A percentile compares a stretch with the other conserved stretches of the same genome.
Conservation (phyloP, 768 basidiomycete genomes). For the Grammothele lineata region DNA sequence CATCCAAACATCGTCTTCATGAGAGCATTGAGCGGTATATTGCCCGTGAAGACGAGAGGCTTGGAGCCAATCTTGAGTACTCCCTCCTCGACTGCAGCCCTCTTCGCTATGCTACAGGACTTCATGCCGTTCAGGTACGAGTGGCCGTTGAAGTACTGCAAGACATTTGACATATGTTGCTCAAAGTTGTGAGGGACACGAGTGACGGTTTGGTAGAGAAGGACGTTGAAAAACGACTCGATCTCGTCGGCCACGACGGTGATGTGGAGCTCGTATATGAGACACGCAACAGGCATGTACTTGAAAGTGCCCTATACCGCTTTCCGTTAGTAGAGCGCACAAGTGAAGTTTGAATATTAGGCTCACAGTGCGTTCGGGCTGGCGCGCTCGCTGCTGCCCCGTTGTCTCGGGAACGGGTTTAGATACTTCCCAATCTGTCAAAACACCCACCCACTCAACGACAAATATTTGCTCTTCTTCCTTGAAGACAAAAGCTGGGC, state of each 20-base stretch:
- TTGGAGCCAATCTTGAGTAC: too few species aligned
- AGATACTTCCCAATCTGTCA: constrained; percentile 5
- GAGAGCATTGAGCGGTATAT: too few species aligned
- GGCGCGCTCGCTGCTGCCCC: neutral
- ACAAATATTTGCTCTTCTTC: neutral
- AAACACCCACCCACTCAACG: neutral
- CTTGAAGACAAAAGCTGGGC: neutral
- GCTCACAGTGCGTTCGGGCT: constrained; percentile 4
- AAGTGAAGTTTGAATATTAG: neutral
- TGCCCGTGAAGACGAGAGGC: too few species aligned
- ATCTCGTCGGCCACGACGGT: constrained; percentile 3
- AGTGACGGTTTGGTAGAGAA: neutral
- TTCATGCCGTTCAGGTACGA: neutral
- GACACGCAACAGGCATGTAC: constrained; percentile 1
- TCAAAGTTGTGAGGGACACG: neutral
- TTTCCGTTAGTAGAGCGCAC: neutral
- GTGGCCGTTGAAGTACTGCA: neutral
- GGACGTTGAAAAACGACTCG: constrained; percentile 4
- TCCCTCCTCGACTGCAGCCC: neutral
- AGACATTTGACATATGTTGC: neutral
- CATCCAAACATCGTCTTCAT: too few species aligned
- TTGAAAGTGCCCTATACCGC: constrained; percentile 3
- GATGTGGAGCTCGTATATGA: neutral
- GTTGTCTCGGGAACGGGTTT: neutral
- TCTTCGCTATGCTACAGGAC: neutral